These are phyloP conservation scores for Antitrichia curtipendula DNA, from an alignment of 225 moss, liverwort and hornwort genomes.

Conservation along the genomic window DNA sequence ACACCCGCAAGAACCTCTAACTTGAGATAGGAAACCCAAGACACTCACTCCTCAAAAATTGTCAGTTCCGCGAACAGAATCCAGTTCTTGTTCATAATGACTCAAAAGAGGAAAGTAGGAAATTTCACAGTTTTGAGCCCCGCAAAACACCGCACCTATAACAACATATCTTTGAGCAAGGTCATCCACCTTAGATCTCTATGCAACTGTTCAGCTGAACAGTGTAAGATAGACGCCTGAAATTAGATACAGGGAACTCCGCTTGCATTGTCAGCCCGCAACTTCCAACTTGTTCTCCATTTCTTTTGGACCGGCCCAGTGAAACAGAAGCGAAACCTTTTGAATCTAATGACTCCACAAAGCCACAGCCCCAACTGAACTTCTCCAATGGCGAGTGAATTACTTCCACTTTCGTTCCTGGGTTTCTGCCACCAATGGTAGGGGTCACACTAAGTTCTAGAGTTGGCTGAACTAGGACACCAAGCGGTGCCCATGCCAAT, in stretches of 20 bases:
- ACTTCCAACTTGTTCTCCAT: conserved; percentile 68
- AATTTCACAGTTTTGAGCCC: background rate
- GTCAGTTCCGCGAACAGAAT: background rate
- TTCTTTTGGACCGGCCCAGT: conserved; percentile 58
- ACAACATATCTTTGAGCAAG: background rate
- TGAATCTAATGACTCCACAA: conserved; percentile 31
- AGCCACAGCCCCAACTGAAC: conserved; percentile 71
- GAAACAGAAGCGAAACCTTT: conserved; percentile 59
- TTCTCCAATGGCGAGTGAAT: conserved; percentile 62
- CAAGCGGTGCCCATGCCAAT: conserved; percentile 49
- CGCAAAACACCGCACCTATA: background rate
- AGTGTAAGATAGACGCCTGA: conserved; percentile 37
- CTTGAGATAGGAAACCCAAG: background rate
- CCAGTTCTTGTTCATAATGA: background rate
- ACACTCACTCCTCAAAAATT: background rate
- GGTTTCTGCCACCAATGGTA: conserved; percentile 43
- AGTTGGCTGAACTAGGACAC: conserved; percentile 53
- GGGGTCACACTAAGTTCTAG: conserved; percentile 55
- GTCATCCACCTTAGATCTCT: conserved; percentile 25
- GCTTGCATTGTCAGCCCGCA: conserved; percentile 61
- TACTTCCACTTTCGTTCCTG: conserved; percentile 45
- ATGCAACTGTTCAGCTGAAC: conserved; percentile 72
- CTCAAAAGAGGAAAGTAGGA: background rate
- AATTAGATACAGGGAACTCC: conserved; percentile 39
- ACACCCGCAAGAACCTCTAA: background rate